Conservation (phyloP, 2,329 filamentous ascomycete species). For the Ceratocystis eucalypticola region DNA sequence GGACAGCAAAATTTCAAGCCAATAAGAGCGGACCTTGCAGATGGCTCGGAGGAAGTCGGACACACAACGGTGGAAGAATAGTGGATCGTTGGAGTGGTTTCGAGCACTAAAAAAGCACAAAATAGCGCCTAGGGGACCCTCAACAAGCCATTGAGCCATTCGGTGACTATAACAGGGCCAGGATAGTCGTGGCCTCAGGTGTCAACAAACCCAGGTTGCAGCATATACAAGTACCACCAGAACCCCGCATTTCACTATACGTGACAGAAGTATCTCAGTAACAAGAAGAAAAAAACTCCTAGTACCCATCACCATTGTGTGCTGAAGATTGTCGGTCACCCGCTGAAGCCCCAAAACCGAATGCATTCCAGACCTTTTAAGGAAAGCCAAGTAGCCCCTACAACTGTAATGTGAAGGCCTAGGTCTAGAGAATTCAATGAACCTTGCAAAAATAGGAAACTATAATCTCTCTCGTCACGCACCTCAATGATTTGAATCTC, state of each 20-base stretch:
- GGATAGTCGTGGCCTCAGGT: slow-evolving; percentile 19
- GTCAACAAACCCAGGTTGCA: slow-evolving; percentile 13
- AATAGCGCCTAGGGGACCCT: slow-evolving; percentile 10
- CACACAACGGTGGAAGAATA: slow-evolving; percentile 19
- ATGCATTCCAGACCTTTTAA: not conserved
- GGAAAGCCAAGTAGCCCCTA: not conserved
- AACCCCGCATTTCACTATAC: slow-evolving; percentile 19
- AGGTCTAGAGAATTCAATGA: too few relatives aligned
- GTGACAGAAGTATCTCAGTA: slow-evolving; percentile 16
- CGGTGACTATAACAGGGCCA: not conserved
- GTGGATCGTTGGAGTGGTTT: slow-evolving; percentile 18
- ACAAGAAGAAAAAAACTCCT: slow-evolving; percentile 1
- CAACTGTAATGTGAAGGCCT: too few relatives aligned
- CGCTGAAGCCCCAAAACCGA: not conserved
- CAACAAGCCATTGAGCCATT: not conserved
- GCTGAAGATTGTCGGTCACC: slow-evolving; percentile 4
- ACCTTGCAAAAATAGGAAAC: too few relatives aligned
- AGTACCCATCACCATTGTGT: slow-evolving; percentile 6
- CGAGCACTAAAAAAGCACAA: slow-evolving; percentile 14
- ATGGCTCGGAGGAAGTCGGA: slow-evolving; percentile 20
- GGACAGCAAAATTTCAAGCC: slow-evolving; percentile 20
- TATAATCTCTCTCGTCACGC: too few relatives aligned
- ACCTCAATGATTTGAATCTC: too few relatives aligned
- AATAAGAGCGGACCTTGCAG: slow-evolving; percentile 19
- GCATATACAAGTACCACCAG: slow-evolving; percentile 15